Evolutionary conservation across 2,329 filamentous ascomycete genomes (phyloP).

Genomic region (Cercospora beticola): DNA sequence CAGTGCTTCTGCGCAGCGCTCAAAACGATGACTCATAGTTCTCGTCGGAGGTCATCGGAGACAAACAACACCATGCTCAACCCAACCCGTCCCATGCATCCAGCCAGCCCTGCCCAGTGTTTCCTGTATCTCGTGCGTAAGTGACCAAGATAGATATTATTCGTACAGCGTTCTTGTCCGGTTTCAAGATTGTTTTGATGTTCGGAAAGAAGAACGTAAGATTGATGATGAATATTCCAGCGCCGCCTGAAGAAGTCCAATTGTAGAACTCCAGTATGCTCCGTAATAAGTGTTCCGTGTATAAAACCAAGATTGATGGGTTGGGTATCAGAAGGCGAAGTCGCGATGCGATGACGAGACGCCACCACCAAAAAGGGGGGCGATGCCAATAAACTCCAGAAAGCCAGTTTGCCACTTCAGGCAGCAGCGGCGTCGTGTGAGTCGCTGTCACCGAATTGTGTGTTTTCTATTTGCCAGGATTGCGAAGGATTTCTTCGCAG

Average conservation of each 20-base stretch:
- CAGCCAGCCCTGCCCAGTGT: constrained; percentile 4
- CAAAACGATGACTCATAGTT: constrained; percentile 13
- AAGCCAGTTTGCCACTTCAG: constrained; percentile 25
- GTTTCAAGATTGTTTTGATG: not conserved
- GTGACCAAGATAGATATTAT: not conserved
- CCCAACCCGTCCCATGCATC: not conserved
- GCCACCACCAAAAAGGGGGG: not conserved
- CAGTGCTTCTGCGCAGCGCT: constrained; percentile 4
- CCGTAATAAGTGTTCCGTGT: constrained; percentile 5
- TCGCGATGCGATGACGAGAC: constrained; percentile 13
- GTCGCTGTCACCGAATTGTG: not conserved
- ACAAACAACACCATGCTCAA: constrained; percentile 9
- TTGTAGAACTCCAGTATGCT: constrained; percentile 3
- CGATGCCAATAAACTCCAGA: constrained; percentile 11
- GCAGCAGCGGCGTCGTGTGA: constrained; percentile 22
- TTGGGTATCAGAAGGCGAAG: constrained; percentile 15
- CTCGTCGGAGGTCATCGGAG: constrained; percentile 7
- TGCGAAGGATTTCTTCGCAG: constrained; percentile 80
- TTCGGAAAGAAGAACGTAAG: not conserved
- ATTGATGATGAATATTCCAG: not conserved
- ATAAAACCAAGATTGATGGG: not conserved
- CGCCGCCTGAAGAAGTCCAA: not conserved
- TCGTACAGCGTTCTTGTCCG: constrained; percentile 10
- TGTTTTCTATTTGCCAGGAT: constrained; percentile 44
- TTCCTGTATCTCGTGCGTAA: not conserved